A percentile compares a stretch with the other conserved stretches of the same genome.
Conservation (phyloP, 164 flowering plant genomes). For the Warburgia ugandensis region DNA sequence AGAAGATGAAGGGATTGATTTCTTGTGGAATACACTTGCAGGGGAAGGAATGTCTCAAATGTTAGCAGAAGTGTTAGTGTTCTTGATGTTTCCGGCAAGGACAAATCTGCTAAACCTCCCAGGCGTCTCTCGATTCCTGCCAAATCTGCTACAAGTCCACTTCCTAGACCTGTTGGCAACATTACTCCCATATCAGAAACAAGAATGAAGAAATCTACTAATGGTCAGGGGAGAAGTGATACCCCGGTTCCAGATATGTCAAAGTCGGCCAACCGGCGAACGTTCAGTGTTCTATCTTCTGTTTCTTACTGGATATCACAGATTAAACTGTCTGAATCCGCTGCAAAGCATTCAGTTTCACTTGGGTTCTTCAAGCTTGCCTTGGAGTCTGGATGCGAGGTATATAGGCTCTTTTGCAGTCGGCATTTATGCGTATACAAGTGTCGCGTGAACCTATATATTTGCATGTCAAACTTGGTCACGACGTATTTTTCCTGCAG, state of each 20-base stretch:
- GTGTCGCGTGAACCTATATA: too few relatives aligned
- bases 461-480: background rate
- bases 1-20: too few relatives aligned
- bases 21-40: slow-evolving; percentile 15
- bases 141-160: slow-evolving; percentile 42
- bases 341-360: slow-evolving; percentile 72
- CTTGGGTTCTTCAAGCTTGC: slow-evolving; percentile 95
- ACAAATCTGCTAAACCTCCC: slow-evolving; percentile 67
- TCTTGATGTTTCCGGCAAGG: slow-evolving; percentile 70
- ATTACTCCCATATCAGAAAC: slow-evolving; percentile 68
- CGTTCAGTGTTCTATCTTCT: slow-evolving; percentile 46
- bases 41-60: slow-evolving; percentile 48
- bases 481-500: background rate
- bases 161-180: slow-evolving; percentile 29
- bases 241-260: slow-evolving; percentile 61
- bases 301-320: slow-evolving; percentile 82
- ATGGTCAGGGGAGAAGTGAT: slow-evolving; percentile 30
- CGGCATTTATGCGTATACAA: too few relatives aligned
- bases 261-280: slow-evolving; percentile 34
- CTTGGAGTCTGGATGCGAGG: slow-evolving; percentile 87
- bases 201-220: slow-evolving; percentile 28
- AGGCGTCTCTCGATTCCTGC: slow-evolving; percentile 77
- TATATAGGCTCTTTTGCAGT: too few relatives aligned
- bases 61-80: slow-evolving; percentile 72
- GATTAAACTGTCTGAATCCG: slow-evolving; percentile 81